Percentiles rank a stretch among this genome's conserved stretches.
These are phyloP conservation scores for Tetrahymena malaccensis DNA, from an alignment of 73 alveolate species.

Conservation along the genomic window DNA sequence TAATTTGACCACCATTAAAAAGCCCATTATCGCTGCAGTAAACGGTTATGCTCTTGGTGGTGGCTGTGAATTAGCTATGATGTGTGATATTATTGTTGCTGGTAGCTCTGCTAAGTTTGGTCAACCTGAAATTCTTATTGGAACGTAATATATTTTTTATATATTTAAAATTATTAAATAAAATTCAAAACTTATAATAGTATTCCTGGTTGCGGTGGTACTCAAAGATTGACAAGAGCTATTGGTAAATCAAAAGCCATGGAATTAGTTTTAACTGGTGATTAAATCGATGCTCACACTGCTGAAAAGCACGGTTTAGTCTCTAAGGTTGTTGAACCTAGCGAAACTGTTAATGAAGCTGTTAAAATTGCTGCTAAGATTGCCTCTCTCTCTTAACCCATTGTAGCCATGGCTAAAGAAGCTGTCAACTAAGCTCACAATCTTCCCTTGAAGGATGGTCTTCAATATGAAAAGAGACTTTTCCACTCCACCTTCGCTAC, in stretches of 20 bases:
- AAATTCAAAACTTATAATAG: background rate
- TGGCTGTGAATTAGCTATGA: conserved; percentile 97
- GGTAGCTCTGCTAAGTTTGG: conserved; percentile 96
- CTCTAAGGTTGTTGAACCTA: conserved; percentile 70
- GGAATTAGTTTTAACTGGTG: conserved; percentile 93
- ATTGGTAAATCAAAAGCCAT: conserved; percentile 95
- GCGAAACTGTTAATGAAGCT: conserved; percentile 75
- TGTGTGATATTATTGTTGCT: conserved; percentile 95
- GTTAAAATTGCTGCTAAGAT: conserved; percentile 77
- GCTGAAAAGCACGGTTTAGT: conserved; percentile 91
- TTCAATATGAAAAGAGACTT: conserved; percentile 77
- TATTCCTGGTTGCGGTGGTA: conserved; percentile 96
- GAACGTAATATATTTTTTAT: conserved; percentile 45
- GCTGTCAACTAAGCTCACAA: conserved; percentile 88
- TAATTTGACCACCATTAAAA: conserved; percentile 45
- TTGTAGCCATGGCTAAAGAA: conserved; percentile 81
- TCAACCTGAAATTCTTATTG: conserved; percentile 92
- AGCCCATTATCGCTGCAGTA: conserved; percentile 95
- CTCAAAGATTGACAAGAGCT: conserved; percentile 94
- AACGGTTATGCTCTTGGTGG: conserved; percentile 99
- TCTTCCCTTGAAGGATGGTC: conserved; percentile 76
- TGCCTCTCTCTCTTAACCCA: conserved; percentile 74
- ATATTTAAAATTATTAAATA: background rate
- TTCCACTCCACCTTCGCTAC: conserved; percentile 95
- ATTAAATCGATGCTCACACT: conserved; percentile 82